phyloP scores from a whole-genome alignment of 176 grass and related monocot genomes.

The Panicum miliaceum region DNA sequence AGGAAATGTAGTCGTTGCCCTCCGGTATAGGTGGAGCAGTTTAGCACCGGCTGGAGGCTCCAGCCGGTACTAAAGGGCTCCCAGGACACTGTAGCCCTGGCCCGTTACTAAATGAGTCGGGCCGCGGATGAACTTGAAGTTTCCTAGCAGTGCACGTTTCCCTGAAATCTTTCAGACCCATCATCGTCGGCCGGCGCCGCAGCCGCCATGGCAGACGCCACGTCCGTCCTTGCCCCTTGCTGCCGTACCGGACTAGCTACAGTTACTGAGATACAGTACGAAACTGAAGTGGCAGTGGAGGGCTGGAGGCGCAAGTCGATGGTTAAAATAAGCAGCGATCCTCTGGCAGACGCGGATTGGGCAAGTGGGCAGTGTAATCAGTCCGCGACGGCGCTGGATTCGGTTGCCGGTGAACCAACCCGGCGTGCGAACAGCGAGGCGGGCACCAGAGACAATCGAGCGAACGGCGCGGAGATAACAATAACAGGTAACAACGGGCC shows the following conservation, averaged over 20 bases:
- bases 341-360: background rate
- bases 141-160: too few species aligned
- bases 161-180: too few species aligned
- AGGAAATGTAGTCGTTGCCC: too few species aligned
- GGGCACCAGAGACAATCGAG: background rate
- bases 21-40: too few species aligned
- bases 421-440: slow-evolving; percentile 29
- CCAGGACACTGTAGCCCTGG: too few species aligned
- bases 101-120: too few species aligned
- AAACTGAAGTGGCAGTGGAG: background rate
- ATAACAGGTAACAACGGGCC: too few species aligned
- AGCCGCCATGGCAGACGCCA: slow-evolving; percentile 29
- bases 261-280: background rate
- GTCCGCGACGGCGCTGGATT: slow-evolving; percentile 11
- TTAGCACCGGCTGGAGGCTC: too few species aligned
- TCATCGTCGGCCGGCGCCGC: slow-evolving; percentile 47
- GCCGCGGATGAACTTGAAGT: too few species aligned
- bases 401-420: slow-evolving; percentile 10
- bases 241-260: background rate
- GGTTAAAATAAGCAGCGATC: background rate
- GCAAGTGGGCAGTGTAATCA: slow-evolving; percentile 32
- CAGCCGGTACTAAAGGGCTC: too few species aligned
- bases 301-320: background rate
- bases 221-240: background rate
- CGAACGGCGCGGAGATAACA: background rate